Evolutionary conservation across 257 asterid species (phyloP), one percentile per base, ranked within the genome.

Genomic region (Solanum lignicaule): DNA sequence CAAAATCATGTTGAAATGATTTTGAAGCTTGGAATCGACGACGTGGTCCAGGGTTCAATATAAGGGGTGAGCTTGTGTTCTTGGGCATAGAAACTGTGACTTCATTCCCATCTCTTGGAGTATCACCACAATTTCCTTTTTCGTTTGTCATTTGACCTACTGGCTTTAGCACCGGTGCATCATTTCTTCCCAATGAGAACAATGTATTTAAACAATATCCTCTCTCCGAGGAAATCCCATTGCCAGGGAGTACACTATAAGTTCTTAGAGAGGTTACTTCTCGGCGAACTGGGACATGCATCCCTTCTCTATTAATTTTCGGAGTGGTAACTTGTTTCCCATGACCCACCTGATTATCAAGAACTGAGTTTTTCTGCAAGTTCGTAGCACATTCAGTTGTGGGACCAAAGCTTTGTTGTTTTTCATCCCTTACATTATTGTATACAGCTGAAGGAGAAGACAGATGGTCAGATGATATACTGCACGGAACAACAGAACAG

Each of bases 401-500:
- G 78, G 82, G 69, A 60, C 68, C 72, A 39, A 82, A 79, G 86
- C 43, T 69, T 58, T 81, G 83, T 74, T 83, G 75, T 72, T 87
- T 86, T 86, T 69, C 33, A 41, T 86, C 84, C 81, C 33, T 73
- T 60, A 65, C 92, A 68, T 89, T 89, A 38, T 91, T 84, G 86
- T 89, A 88, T 85, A 84, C 11, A 85, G 91, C 85, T 91, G 90
- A 90, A 75, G 90, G 88, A 31, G 91, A 88, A 89, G 90, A 88
- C 73, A 86, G 58, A 87, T 92, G 86, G 87, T 95, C 94, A 72
- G 94, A 88, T 27, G 92, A 88, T 90, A 95, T 89, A 89, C 98
- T 95, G 89, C 98, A 94, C 39, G 98, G 97, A 84, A 95, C 98
- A 90, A 92, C 89, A 87, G 98, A 95, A 91, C 98, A 94, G 87